Evolutionary conservation across 1,284 basidiomycete species (phyloP).

Genomic region (Phlebopus sp.): DNA sequence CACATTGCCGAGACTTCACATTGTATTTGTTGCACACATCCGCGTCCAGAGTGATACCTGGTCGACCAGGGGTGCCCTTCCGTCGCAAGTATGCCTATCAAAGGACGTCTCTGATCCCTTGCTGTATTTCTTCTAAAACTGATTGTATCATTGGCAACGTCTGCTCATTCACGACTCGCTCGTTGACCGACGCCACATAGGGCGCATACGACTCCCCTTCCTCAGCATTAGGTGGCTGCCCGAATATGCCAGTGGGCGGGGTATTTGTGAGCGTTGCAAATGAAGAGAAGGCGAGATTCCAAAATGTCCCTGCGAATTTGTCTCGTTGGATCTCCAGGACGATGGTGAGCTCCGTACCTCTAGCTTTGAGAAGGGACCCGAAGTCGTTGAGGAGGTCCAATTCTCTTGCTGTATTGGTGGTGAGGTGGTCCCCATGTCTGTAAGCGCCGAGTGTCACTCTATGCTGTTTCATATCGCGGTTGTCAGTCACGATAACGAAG

Average conservation of each 20-base stretch:
- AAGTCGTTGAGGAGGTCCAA: conserved; percentile 45
- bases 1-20: too few species aligned
- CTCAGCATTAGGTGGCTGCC: conserved; percentile 38
- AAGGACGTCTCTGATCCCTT: conserved; percentile 45
- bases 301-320: conserved; percentile 65
- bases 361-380: conserved; percentile 41
- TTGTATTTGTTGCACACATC: too few species aligned
- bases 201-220: conserved; percentile 32
- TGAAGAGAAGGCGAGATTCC: conserved; percentile 58
- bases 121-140: conserved; percentile 45
- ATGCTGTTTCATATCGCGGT: conserved; percentile 38
- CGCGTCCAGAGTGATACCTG: too few species aligned
- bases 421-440: conserved; percentile 42
- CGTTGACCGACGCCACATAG: conserved; percentile 42
- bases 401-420: conserved; percentile 46
- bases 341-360: conserved; percentile 48
- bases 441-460: conserved; percentile 53
- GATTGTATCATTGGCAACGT: conserved; percentile 47
- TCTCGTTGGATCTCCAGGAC: conserved; percentile 58
- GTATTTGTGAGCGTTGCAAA: conserved; percentile 51
- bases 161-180: conserved; percentile 42
- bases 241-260: conserved; percentile 52
- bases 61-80: too few species aligned
- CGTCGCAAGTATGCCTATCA: too few species aligned
- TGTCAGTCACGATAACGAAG: neutral